phyloP scores from a whole-genome alignment of 2,329 filamentous ascomycete species.

The Diaporthe aspalathi region DNA sequence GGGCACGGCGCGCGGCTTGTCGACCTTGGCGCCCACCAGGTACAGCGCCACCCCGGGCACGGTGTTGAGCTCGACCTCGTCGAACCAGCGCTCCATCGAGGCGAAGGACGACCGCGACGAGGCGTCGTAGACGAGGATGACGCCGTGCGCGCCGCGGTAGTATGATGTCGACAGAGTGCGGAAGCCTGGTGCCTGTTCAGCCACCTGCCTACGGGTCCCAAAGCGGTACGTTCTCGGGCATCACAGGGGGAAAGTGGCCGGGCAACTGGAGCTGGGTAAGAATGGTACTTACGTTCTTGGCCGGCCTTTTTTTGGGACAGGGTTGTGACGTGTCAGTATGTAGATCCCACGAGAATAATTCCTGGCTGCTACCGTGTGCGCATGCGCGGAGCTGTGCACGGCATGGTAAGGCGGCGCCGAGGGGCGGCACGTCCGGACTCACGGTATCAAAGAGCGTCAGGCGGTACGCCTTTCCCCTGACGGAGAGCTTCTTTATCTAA shows the following conservation, averaged over 20 bases:
- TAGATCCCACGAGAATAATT: too few species aligned
- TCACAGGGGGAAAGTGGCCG: too few species aligned
- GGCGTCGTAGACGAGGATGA: conserved; percentile 63
- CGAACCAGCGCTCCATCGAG: conserved; percentile 65
- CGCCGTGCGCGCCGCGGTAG: conserved; percentile 62
- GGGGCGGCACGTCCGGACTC: conserved; percentile 39
- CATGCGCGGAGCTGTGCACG: neutral
- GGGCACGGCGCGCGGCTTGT: conserved; percentile 61
- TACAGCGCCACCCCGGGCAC: conserved; percentile 61
- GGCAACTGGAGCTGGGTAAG: too few species aligned
- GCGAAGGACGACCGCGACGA: conserved; percentile 61
- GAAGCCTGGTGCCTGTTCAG: conserved; percentile 61
- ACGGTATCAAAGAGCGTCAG: conserved; percentile 65
- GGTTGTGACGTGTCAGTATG: too few species aligned
- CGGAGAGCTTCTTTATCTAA: conserved; percentile 64
- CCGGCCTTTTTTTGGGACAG: too few species aligned
- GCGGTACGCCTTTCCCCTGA: conserved; percentile 63
- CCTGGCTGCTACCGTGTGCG: neutral
- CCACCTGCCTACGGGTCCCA: too few species aligned
- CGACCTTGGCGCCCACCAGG: conserved; percentile 64
- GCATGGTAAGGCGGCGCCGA: neutral
- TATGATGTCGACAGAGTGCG: conserved; percentile 63
- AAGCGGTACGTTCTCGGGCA: too few species aligned
- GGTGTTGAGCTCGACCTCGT: conserved; percentile 63
- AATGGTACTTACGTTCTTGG: too few species aligned